Conservation (phyloP, 2,329 filamentous ascomycete genomes). For the Phialocephala subalpina region DNA sequence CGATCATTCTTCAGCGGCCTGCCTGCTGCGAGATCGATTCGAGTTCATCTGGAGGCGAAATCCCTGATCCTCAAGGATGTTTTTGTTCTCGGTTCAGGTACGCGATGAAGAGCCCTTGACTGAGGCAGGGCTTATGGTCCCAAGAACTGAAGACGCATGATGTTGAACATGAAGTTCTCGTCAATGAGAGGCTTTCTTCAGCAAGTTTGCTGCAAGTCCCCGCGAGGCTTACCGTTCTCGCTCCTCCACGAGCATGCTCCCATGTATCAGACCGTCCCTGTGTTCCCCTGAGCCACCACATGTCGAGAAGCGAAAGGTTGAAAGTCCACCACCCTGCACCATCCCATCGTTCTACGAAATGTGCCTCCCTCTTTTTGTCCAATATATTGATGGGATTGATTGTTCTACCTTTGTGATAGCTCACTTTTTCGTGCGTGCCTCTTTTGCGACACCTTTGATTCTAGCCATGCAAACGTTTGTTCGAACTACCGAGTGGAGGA, state of each 20-base stretch:
- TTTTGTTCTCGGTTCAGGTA: constrained; percentile 6
- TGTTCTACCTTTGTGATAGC: constrained; percentile 27
- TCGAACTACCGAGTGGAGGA: constrained; percentile 18
- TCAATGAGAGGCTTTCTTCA: constrained; percentile 15
- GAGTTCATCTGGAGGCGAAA: background rate
- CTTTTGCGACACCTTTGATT: constrained; percentile 21
- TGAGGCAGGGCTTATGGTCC: constrained; percentile 7
- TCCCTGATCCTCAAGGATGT: constrained; percentile 7
- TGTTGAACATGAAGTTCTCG: constrained; percentile 16
- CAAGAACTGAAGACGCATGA: constrained; percentile 9
- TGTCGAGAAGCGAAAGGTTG: constrained; percentile 27
- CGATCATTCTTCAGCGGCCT: background rate
- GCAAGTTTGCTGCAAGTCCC: constrained; percentile 29
- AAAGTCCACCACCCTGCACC: constrained; percentile 20
- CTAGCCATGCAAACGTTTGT: constrained; percentile 23
- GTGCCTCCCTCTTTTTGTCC: constrained; percentile 24
- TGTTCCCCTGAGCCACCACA: constrained; percentile 34
- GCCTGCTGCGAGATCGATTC: background rate
- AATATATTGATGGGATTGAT: constrained; percentile 24
- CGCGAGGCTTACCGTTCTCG: constrained; percentile 27
- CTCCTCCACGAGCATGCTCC: constrained; percentile 32
- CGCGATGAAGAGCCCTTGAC: constrained; percentile 10
- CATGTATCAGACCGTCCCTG: constrained; percentile 35
- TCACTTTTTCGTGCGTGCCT: constrained; percentile 18
- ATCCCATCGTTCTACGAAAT: constrained; percentile 22